These are phyloP conservation scores for Colletotrichum noveboracense DNA, from an alignment of 2,329 filamentous ascomycete species.

Conservation along the genomic window DNA sequence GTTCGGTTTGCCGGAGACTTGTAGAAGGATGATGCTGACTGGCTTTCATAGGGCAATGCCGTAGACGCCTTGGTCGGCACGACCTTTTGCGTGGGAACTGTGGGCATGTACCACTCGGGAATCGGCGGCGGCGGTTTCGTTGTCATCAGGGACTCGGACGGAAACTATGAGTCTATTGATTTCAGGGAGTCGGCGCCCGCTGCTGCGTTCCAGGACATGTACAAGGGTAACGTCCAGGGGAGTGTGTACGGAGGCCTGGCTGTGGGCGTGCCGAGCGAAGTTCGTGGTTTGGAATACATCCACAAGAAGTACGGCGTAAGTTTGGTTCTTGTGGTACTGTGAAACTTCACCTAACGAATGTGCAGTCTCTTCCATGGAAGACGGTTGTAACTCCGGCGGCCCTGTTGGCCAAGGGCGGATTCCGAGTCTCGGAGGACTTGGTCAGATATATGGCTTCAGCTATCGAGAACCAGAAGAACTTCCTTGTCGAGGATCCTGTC, in stretches of 20 bases:
- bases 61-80: constrained; percentile 79
- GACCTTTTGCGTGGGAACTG: constrained; percentile 76
- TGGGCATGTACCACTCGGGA: constrained; percentile 80
- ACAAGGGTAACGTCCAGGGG: constrained; percentile 67
- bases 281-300: constrained; percentile 80
- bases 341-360: not conserved
- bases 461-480: constrained; percentile 51
- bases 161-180: constrained; percentile 86
- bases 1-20: constrained; percentile 23
- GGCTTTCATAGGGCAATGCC: constrained; percentile 65
- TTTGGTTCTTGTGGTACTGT: not conserved
- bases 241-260: constrained; percentile 78
- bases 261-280: constrained; percentile 73
- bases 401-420: constrained; percentile 75
- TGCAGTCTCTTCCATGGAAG: constrained; percentile 67
- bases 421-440: constrained; percentile 75
- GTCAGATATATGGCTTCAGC: constrained; percentile 72
- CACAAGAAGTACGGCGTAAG: constrained; percentile 73
- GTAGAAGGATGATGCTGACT: not conserved
- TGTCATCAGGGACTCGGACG: constrained; percentile 74
- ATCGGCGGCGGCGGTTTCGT: constrained; percentile 93
- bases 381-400: constrained; percentile 77
- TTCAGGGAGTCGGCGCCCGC: constrained; percentile 89
- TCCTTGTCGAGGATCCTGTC: constrained; percentile 74
- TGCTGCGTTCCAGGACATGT: constrained; percentile 86